Base-by-base conservation (phyloP, 257 asterid genomes). In the Pogostemon cablin region DNA sequence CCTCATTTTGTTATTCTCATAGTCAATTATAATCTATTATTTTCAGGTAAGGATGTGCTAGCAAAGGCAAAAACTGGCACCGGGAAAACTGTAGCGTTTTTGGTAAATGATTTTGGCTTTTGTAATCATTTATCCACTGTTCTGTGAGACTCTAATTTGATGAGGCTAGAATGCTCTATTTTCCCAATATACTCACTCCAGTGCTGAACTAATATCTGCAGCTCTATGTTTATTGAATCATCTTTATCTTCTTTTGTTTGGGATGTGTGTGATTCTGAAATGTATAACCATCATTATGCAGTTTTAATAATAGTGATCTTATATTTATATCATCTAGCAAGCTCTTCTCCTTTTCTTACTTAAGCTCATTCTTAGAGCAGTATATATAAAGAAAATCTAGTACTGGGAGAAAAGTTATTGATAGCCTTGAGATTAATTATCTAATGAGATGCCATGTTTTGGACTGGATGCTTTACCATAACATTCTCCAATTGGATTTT, bases 41-140 rank as follows among this genome's bases (percentile, higher is more conserved):
- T 76, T 72, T 41, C 82, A 92, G 98, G 98, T 35, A 91, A 93
- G 85, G 98, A 93, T 81, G 97, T 93, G 73, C 80, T 93, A 75
- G 99, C 98, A 86, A 93, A 93, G 84, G 99, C 99, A 81, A 93
- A 62, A 83, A 93, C 99, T 72, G 99, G 99, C 82, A 93, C 99
- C 0, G 98, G 99, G 69, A 93, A 93, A 80, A 93, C 99, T 10
- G 96, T 93, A 62, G 98, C 99, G 37, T 95, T 91, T 84, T 78
- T 95, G 97, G 98, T 93, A 88, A 83, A 61, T 49, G 52, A 48
- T 65, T 70, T 47, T 15, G 52, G 49, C 68, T 73, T 80, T 61
- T 69, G 46, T 20, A 11, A 38, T 46, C 52, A 37, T 7, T 44
- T 39, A n/a, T 17, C 35, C 40, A 53, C 34, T 67, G 47, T 9